Percentiles rank a stretch among this genome's conserved stretches.
Evolutionary conservation across 176 grass and related monocot genomes (phyloP).

Genomic region (Phoenix roebelenii): DNA sequence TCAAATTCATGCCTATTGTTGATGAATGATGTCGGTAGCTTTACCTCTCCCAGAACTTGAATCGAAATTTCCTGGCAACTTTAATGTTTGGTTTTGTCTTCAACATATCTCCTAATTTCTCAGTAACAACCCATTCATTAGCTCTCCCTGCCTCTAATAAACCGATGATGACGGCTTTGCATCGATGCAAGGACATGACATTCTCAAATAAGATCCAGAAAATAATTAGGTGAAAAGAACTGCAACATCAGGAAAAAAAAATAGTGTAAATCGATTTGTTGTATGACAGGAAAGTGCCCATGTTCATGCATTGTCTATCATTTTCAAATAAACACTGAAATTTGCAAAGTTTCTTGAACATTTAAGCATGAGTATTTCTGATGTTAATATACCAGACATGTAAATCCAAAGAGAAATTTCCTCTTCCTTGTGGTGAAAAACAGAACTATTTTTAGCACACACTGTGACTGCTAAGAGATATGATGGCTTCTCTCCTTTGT

Average conservation of each 20-base stretch:
- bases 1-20: too few species aligned
- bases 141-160: slow-evolving; percentile 41
- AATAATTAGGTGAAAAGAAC: slow-evolving; percentile 33
- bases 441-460: too few species aligned
- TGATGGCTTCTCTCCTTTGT: too few species aligned
- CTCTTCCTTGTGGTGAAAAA: too few species aligned
- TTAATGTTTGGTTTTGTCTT: slow-evolving; percentile 17
- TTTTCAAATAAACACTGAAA: too few species aligned
- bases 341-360: too few species aligned
- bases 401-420: too few species aligned
- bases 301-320: too few species aligned
- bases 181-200: slow-evolving; percentile 38
- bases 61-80: slow-evolving; percentile 26
- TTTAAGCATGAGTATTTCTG: too few species aligned
- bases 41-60: slow-evolving; percentile 26
- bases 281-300: not conserved
- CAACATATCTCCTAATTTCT: slow-evolving; percentile 46
- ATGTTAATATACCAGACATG: too few species aligned
- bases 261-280: not conserved
- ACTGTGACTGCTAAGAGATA: too few species aligned
- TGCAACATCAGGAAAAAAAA: slow-evolving; percentile 7
- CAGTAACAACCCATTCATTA: slow-evolving; percentile 42
- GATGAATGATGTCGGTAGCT: too few species aligned
- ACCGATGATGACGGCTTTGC: slow-evolving; percentile 35
- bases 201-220: slow-evolving; percentile 39